Conservation (phyloP, 805 yeast genomes). For the Teunomyces lycoperdinae region DNA sequence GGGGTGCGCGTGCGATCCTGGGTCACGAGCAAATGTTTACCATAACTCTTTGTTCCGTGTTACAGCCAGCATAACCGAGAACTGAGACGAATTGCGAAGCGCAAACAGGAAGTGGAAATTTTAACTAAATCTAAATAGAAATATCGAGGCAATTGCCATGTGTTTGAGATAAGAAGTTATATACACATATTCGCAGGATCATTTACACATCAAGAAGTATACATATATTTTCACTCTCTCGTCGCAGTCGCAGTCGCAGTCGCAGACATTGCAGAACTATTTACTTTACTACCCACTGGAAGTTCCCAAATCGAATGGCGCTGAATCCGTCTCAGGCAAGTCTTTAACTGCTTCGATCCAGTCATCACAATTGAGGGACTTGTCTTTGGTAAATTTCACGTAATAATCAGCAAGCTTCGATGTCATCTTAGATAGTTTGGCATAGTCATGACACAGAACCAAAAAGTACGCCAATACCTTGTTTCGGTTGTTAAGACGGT, state of each 20-base stretch:
- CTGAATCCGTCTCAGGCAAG: not conserved
- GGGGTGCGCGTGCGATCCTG: not conserved
- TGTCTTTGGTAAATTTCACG: not conserved
- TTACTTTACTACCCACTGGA: no score
- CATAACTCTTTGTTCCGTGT: not conserved
- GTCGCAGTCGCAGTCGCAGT: no score
- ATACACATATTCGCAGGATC: no score
- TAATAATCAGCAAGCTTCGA: not conserved
- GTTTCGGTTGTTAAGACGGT: not conserved
- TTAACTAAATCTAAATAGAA: no score
- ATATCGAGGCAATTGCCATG: no score
- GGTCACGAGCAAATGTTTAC: not conserved
- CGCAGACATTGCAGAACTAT: no score
- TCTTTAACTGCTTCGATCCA: not conserved
- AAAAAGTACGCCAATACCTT: not conserved
- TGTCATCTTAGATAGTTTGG: not conserved
- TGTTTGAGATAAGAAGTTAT: no score
- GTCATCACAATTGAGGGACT: not conserved
- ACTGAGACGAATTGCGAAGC: not conserved
- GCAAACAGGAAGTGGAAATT: not conserved
- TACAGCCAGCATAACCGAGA: not conserved
- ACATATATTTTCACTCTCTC: no score
- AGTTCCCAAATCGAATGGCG: no score
- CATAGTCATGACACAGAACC: not conserved
- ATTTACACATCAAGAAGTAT: no score